These are phyloP conservation scores for Ajuga chamaepitys DNA, from an alignment of 257 asterid species.

Conservation along the genomic window DNA sequence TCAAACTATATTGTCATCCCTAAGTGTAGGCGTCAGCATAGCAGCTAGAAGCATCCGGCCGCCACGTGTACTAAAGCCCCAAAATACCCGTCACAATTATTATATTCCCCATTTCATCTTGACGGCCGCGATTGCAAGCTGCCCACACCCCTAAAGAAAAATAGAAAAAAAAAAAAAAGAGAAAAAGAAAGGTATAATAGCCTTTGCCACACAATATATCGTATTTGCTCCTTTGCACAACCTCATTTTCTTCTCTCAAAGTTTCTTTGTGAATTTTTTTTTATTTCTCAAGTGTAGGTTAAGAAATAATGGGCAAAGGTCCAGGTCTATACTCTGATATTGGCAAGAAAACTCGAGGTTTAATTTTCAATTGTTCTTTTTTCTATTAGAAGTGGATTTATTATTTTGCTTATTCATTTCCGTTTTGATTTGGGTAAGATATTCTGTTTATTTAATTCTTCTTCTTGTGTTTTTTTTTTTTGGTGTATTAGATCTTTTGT, in stretches of 20 bases:
- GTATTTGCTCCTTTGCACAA: not conserved
- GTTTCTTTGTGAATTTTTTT: not conserved
- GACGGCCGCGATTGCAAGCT: slow-evolving; percentile 8
- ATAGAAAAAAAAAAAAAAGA: not conserved
- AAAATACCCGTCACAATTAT: slow-evolving; percentile 3
- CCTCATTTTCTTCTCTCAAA: not conserved
- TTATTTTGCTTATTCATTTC: not conserved
- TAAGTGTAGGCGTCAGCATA: too few relatives aligned
- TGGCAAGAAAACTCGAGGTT: slow-evolving; percentile 46
- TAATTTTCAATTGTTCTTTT: not conserved
- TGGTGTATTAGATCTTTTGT: slow-evolving; percentile 49
- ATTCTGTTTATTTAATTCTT: not conserved
- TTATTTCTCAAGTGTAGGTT: not conserved
- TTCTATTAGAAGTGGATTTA: not conserved
- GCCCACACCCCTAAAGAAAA: not conserved
- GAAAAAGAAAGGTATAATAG: not conserved
- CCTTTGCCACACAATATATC: slow-evolving; percentile 5
- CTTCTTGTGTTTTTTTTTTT: not conserved
- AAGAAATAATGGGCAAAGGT: slow-evolving; percentile 36
- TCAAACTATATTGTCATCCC: too few relatives aligned
- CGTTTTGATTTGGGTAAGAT: not conserved
- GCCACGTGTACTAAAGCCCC: not conserved
- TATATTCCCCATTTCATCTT: not conserved
- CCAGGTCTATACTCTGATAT: slow-evolving; percentile 51
- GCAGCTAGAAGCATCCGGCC: too few relatives aligned